A percentile compares a stretch with the other conserved stretches of the same genome.
Conservation (phyloP, 257 asterid species). For the Salvia splendens region DNA sequence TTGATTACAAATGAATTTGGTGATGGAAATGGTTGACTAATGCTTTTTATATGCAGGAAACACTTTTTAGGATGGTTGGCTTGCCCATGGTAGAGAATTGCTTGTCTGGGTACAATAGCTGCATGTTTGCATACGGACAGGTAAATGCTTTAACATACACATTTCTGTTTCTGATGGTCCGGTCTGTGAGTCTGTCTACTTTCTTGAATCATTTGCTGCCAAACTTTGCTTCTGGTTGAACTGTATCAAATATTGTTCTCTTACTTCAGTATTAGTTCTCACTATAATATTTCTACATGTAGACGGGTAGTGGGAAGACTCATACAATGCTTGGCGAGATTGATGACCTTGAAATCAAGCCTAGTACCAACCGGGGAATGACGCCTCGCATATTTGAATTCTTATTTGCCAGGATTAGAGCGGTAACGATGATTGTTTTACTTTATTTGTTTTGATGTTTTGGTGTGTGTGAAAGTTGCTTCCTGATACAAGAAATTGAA, state of each 20-base stretch:
- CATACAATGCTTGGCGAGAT: slow-evolving; percentile 95
- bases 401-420: slow-evolving; percentile 95
- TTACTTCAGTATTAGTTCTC: neutral
- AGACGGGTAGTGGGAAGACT: slow-evolving; percentile 99
- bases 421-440: slow-evolving; percentile 49
- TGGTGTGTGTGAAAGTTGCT: neutral
- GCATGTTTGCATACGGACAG: slow-evolving; percentile 99
- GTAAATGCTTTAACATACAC: slow-evolving; percentile 40
- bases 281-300: slow-evolving; percentile 25
- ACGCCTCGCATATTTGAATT: slow-evolving; percentile 96
- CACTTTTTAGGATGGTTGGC: slow-evolving; percentile 89
- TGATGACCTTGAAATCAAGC: slow-evolving; percentile 72
- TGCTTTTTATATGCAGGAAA: slow-evolving; percentile 64
- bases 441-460: neutral
- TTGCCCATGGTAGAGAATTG: slow-evolving; percentile 99
- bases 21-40: slow-evolving; percentile 22
- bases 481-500: slow-evolving; percentile 26
- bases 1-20: slow-evolving; percentile 20
- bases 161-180: neutral
- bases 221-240: slow-evolving; percentile 13
- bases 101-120: slow-evolving; percentile 94
- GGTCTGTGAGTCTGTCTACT: neutral
- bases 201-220: neutral
- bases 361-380: slow-evolving; percentile 90
- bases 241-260: slow-evolving; percentile 10